Evolutionary conservation across 164 flowering plant species (phyloP).

Genomic region (Vitis vinifera): ASM3070453v1 NC_081817.1:1440501-1441000

Average conservation of each 20-base stretch:
- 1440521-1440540: not conserved
- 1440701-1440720: constrained; percentile 80
- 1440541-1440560: not conserved
- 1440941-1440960: no score
- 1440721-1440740: constrained; percentile 63
- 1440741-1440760: constrained; percentile 53
- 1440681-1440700: constrained; percentile 74
- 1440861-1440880: no score
- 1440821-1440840: not conserved
- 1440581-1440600: not conserved
- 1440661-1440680: constrained; percentile 83
- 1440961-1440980: no score
- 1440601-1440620: not conserved
- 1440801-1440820: not conserved
- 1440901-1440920: no score
- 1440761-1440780: not conserved
- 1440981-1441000: no score
- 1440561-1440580: not conserved
- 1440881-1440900: no score
- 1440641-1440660: not conserved
- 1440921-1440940: no score
- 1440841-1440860: no score
- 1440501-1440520: no score
- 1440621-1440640: not conserved
- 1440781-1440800: not conserved